Evolutionary conservation across 139 green algal species (phyloP), one percentile per base, ranked within the genome.

Genomic region (Chlorella vulgaris): DNA sequence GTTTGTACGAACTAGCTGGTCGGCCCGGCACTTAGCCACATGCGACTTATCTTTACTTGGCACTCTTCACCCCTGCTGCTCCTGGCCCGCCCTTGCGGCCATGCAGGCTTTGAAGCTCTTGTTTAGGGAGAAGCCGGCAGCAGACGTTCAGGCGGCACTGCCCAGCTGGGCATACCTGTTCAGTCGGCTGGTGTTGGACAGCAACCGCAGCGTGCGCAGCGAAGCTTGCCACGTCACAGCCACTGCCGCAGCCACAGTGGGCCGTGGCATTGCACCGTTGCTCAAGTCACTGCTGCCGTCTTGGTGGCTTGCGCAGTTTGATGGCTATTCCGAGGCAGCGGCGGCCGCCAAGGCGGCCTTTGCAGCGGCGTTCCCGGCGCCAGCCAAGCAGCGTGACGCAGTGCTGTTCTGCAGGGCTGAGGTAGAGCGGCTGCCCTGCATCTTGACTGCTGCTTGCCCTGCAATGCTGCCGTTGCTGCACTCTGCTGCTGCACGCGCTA

Each of bases 91-190:
- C n/a, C n/a, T n/a, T n/a, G n/a, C n/a, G n/a, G n/a, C n/a, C n/a
- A 31, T 53, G 15, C 86, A 91, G 87, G 85, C 83, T 18, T 81
- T 96, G 47, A 66, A 69, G 0, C 47, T 60, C 24, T 70, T 93
- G 28, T 40, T 94, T 2, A 51, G 47, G 7, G 63, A 71, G 8
- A 86, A 85, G 61, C 29, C 79, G 4, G n/a, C 67, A 0, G 60
- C 74, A 0, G 81, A 87, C 7, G 47, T 96, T 4, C 67, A 69
- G 36, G 51, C 81, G 0, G 69, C 87, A 24, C 79, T 97, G 75
- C 86, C 88, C 15, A 73, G 87, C 18, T 98, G 94, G 94, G 70
- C 84, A 5, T 91, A 94, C 62, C 68, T 86, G n/a, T 97, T 91
- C 79, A 78, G 84, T 26, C 78, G 82, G 7, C 86, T 98, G 18